Base-by-base conservation (phyloP, 140 eudicot species). In the Bidens hawaiensis region DNA sequence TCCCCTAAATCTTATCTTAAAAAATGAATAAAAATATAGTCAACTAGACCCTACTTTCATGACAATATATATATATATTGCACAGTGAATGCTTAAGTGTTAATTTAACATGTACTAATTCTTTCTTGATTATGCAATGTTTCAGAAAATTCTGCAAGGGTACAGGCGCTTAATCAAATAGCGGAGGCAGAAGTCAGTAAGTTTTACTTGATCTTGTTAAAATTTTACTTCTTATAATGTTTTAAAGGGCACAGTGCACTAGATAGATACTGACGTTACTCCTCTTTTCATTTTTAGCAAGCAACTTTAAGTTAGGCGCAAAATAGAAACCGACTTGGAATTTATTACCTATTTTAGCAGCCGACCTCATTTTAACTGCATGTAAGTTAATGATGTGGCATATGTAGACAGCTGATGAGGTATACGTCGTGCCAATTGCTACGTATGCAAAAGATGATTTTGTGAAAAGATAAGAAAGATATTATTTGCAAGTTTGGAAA, bases 181-280 rank as follows among this genome's bases (percentile, higher is more conserved):
- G 66, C 75, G 11, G 79, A 86, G 94, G 66, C 75, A 14, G 79
- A 86, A 90, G 94, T 86, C 21, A 24, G 69, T 40, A 4, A 71
- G 45, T 60, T 27, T 77, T 42, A 17, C 68, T 27, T 58, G 41
- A 42, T 43, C 51, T 43, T 21, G 43, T 24, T 31, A 33, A 45
- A 45, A 27, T 6, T 7, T 8, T 5, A 7, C 1, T 53, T 53
- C 60, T 2, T 25, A 23, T 36, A 36, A 40, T 69, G 25, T 64
- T n/a, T 47, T 19, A 30, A 43, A 30, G 38, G 24, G 13, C 2
- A 26, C 3, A 14, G 31, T 53, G 60, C 24, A 17, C 12, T 46
- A 46, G 17, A 17, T 45, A 16, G 24, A 47, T 18, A 48, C 54
- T 27, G 3, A 19, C 25, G 6, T 48, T 7, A 48, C n/a, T 2